Base-by-base conservation (phyloP, 2,329 filamentous ascomycete genomes). In the Thelonectria discophora region DNA sequence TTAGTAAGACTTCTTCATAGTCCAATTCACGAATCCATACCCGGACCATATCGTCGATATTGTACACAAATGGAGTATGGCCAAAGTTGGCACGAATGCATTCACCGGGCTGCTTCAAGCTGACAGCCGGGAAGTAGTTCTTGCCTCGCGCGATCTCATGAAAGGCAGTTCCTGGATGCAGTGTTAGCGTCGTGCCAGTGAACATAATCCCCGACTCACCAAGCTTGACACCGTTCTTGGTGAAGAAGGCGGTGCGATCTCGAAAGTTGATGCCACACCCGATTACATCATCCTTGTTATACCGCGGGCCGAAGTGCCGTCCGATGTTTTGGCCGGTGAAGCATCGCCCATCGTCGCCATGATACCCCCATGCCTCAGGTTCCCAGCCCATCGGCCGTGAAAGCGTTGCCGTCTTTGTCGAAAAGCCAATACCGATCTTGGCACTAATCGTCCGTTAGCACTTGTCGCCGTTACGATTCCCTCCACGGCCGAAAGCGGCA, bases 21-120 rank as follows among this genome's bases (percentile, higher is more conserved):
- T 24, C 45, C 15, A 15, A 46, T 39, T 45, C 51, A 11, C 32
- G 40, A 37, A 39, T 18, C 70, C 85, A 71, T 83, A 91, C 91
- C 81, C 85, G 85, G 80, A 97, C 90, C 83, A 95, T 86, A 62
- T 86, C 86, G 76, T 97, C 92, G 69, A 99, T 98, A 75, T 97
- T 92, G 78, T 90, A 99, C 46, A 92, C 84, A 76, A 98, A 98
- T 3, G 91, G 90, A 55, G 84, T 86, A 76, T 90, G 87, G 48
- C 88, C 88, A 77, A 91, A 90, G 72, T 91, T 91, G 66, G 82
- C 85, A 62, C 81, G 78, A 60, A 90, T 74, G 66, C 86, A 82
- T 70, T 90, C 88, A 46, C 86, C 86, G 1, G 82, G 76, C 71
- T 85, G 88, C 73, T 89, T 90, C 54, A 91, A 79, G n/a, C 88